Base-by-base conservation (phyloP, 441 rosid species). In the Rhodomyrtus psidioides region DNA sequence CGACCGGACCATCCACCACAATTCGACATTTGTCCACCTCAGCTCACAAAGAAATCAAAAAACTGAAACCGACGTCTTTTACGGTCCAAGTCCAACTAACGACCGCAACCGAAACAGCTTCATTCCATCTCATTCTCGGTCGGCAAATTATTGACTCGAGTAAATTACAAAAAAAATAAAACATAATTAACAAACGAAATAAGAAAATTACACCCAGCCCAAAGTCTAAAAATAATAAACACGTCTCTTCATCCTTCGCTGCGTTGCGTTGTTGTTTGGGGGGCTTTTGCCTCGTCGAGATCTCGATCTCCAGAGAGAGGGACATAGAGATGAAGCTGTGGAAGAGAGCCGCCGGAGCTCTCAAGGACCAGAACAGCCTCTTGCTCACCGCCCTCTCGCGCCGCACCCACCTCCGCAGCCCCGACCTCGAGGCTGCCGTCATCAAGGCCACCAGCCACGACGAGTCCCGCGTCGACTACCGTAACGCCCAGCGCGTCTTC, bases 391-490 rank as follows among this genome's bases (percentile, higher is more conserved):
- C 75, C 81, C 83, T 95, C 1, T 88, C 93, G 5, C 75, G 85
- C 54, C 85, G 88, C 49, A 89, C 58, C 24, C 58, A 89, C 4
- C 82, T 65, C 89, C 92, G 91, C 27, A 94, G 88, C 86, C 88
- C 94, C 4, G 92, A 92, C 65, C 94, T 95, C 10, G 96, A 96
- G 88, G 88, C 93, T 2, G 94, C 95, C 4, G 87, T 95, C 88
- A 93, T 96, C 87, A 91, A 90, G 85, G 98, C 99, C 81, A 96
- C 98, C 24, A 94, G 92, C 90, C 99, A 96, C 85, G 91, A 94
- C 85, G 94, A 93, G 21, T 60, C 84, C 6, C 62, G 49, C 83
- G 88, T 96, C 5, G 98, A 95, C 89, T 94, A 94, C 84, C 86
- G 86, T 28, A 94, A 90, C 89, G 93, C 93, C 15, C 94, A 92